These are phyloP conservation scores for Podospora sp. DNA, from an alignment of 495 filamentous ascomycete species.

Conservation along the genomic window DNA sequence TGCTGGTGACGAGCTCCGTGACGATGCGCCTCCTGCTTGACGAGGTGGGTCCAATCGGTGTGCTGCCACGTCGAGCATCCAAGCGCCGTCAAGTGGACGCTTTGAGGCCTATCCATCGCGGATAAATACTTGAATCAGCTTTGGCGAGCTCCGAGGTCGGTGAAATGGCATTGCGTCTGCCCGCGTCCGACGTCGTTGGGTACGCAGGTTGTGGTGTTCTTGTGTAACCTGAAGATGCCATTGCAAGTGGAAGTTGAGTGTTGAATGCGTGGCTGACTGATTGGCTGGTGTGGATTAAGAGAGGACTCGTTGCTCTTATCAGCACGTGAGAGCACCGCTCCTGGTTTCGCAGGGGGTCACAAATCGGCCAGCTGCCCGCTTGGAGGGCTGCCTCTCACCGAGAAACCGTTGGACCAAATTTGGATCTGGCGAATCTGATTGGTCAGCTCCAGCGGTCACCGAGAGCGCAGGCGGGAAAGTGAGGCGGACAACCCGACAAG, in stretches of 20 bases:
- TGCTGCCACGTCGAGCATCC: neutral
- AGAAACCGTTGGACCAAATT: neutral
- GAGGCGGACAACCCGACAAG: slow-evolving; percentile 3
- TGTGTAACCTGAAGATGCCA: neutral
- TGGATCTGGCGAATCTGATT: neutral
- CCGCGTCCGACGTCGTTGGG: neutral
- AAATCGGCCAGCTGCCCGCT: neutral
- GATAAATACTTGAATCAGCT: neutral
- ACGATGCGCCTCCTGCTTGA: neutral
- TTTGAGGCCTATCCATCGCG: neutral
- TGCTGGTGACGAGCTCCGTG: neutral
- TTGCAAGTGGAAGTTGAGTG: neutral
- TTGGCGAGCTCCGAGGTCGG: neutral
- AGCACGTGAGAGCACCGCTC: neutral
- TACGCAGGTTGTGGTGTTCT: neutral
- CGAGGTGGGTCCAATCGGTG: neutral
- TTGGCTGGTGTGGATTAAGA: neutral
- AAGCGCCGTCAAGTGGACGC: neutral
- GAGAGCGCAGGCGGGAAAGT: slow-evolving; percentile 7
- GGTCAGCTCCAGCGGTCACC: neutral
- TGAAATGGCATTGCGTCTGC: neutral
- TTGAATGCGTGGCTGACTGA: neutral
- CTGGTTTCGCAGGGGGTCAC: neutral
- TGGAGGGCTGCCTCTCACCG: neutral
- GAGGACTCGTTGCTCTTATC: neutral